phyloP scores from a whole-genome alignment of 2,329 filamentous ascomycete species.

The Trichophyton equinum region DNA sequence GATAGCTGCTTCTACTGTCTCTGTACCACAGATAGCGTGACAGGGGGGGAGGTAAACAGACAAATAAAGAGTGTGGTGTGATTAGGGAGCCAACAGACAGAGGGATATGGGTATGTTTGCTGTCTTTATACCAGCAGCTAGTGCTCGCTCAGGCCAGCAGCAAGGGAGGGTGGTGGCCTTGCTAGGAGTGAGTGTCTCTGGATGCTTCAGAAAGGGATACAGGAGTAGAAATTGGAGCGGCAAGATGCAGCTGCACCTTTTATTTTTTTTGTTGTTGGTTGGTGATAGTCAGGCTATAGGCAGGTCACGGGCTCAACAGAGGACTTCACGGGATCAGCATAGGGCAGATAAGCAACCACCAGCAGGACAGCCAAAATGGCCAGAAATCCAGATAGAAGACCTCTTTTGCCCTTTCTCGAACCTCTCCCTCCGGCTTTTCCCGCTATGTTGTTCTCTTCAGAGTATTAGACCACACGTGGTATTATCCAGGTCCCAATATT shows the following conservation, averaged over 20 bases:
- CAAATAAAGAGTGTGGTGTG: background rate
- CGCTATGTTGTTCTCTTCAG: background rate
- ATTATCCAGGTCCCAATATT: background rate
- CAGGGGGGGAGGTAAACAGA: background rate
- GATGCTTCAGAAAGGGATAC: background rate
- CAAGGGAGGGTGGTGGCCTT: background rate
- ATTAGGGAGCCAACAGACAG: background rate
- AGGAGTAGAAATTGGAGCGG: background rate
- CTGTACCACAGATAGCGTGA: background rate
- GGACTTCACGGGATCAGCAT: background rate
- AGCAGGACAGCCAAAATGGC: too few species aligned
- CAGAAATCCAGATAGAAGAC: too few species aligned
- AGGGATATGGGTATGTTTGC: background rate
- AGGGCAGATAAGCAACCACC: too few species aligned
- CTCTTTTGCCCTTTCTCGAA: too few species aligned
- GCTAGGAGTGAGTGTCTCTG: background rate
- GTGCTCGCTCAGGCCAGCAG: background rate
- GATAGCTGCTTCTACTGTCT: background rate
- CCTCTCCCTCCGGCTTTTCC: background rate
- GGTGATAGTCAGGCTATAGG: background rate
- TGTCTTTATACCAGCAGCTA: background rate
- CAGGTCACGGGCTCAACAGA: background rate
- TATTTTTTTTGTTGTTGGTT: background rate
- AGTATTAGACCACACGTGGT: background rate
- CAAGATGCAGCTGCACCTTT: background rate